These are phyloP conservation scores for Kappamyces sp. DNA, from an alignment of 192 early-diverging fungal species.

Conservation along the genomic window DNA sequence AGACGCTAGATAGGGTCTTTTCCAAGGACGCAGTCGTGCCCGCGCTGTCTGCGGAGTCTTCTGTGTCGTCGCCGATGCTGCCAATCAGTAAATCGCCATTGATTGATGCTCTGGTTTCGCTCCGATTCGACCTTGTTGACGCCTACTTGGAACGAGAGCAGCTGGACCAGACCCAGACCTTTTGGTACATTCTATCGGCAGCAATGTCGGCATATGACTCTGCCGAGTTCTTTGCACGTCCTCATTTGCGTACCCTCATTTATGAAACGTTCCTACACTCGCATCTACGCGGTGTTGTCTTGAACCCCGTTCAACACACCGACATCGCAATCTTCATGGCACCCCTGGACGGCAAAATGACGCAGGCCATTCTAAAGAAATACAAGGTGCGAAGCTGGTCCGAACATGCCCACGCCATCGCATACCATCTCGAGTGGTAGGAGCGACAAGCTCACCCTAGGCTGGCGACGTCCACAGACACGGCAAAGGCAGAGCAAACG, in stretches of 20 bases:
- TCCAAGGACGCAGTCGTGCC: too few species aligned
- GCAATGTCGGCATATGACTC: slow-evolving; percentile 2
- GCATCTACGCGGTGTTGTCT: background rate
- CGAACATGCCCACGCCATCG: slow-evolving; percentile 14
- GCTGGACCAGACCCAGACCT: background rate
- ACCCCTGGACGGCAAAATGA: background rate
- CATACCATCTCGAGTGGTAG: slow-evolving; percentile 16
- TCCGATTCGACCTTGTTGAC: too few species aligned
- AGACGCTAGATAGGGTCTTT: too few species aligned
- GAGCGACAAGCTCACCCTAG: background rate
- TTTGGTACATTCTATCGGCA: background rate
- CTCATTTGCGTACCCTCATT: slow-evolving; percentile 3
- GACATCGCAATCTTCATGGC: slow-evolving; percentile 15
- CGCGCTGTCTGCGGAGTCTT: too few species aligned
- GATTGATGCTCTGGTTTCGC: too few species aligned
- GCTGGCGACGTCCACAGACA: background rate
- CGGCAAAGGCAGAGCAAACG: background rate
- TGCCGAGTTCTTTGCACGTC: background rate
- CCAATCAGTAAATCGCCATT: too few species aligned
- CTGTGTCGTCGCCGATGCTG: too few species aligned
- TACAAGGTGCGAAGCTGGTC: slow-evolving; percentile 5
- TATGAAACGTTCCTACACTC: slow-evolving; percentile 6
- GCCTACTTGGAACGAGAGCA: too few species aligned
- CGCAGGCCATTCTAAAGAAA: slow-evolving; percentile 6
- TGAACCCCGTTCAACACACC: slow-evolving; percentile 14